A percentile compares a stretch with the other conserved stretches of the same genome.
Evolutionary conservation across 768 basidiomycete genomes (phyloP).

Genomic region (Cantharellus anzutake): DNA sequence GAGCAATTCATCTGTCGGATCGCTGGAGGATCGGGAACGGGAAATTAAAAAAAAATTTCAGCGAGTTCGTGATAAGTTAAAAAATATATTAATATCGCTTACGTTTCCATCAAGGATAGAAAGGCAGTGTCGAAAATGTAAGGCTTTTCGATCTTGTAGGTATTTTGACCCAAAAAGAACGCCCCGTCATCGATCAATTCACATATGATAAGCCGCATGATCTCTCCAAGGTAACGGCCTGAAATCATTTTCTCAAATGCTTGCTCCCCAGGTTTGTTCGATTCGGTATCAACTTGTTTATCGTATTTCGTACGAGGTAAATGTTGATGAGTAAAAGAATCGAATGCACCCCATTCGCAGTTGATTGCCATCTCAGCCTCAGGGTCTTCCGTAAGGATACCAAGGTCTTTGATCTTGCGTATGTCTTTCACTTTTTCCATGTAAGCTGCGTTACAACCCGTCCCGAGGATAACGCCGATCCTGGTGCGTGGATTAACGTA

Average conservation of each 20-base stretch:
- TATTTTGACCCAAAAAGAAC: constrained; percentile 94
- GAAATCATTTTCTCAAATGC: constrained; percentile 97
- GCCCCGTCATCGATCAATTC: constrained; percentile 95
- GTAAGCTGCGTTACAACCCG: constrained; percentile 95
- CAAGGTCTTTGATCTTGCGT: constrained; percentile 64
- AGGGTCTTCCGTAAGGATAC: constrained; percentile 28
- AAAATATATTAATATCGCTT: constrained; percentile 5
- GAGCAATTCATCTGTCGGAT: constrained; percentile 88
- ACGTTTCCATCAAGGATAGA: constrained; percentile 93
- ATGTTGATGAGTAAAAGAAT: constrained; percentile 87
- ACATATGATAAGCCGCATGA: constrained; percentile 82
- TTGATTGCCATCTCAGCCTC: constrained; percentile 79
- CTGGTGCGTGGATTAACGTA: constrained; percentile 84
- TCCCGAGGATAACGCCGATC: constrained; percentile 94
- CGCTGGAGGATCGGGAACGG: constrained; percentile 25
- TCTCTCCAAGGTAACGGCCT: constrained; percentile 89
- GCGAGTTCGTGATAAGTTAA: not conserved
- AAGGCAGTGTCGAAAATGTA: constrained; percentile 94
- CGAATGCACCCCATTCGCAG: constrained; percentile 97
- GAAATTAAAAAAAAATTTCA: not conserved
- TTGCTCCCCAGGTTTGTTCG: constrained; percentile 94
- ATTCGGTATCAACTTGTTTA: constrained; percentile 72
- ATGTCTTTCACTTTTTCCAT: constrained; percentile 82
- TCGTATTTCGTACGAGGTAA: constrained; percentile 94
- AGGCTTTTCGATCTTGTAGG: constrained; percentile 90